Evolutionary conservation across 768 basidiomycete genomes (phyloP), one percentile per base, ranked within the genome.

Genomic region (Boletales sp.): DNA sequence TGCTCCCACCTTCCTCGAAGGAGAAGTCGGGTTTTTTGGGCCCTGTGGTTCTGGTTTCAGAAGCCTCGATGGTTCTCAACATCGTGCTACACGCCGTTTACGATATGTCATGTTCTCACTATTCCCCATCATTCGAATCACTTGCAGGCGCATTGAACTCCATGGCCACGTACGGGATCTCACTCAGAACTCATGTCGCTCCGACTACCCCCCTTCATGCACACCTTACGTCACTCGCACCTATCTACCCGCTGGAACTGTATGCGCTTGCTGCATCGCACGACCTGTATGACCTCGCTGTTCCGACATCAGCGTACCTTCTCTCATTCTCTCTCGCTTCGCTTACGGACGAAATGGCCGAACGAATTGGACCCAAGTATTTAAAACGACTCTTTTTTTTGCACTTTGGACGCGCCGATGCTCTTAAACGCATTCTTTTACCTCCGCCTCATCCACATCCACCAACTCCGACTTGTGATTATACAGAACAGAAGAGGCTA

Each of bases 371-470:
- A 8, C 78, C 90, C 3, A 68, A 82, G 18, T 92, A 92, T 60
- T 71, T 92, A 54, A 90, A 88, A 59, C 81, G 86, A 30, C 74
- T 92, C 27, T 90, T 92, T 67, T 90, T 88, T 64, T 72, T 92
- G 21, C 90, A 92, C 59, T 84, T 90, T 59, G 89, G 90, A 10
- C 84, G 90, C 27, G 74, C 81, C 4, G 90, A 92, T 52, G 89
- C 89, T 10, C 75, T 92, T 30, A 92, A 91, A 63, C 81, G 87
- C 30, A 78, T 90, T 18, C 72, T 92, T 13, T 73, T 86, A 6
- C 79, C 84, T 4, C 89, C 88, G 0, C 89, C 89, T 4, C 80
- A 81, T 47, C 82, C 84, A 3, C 89, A 91, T 62, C 72, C 83
- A n/a, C 85, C 89, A 14, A 89, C 81, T 0, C 59, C 74, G 5